Evolutionary conservation across 495 filamentous ascomycete genomes (phyloP).

Genomic region (Xylaria bambusicola): DNA sequence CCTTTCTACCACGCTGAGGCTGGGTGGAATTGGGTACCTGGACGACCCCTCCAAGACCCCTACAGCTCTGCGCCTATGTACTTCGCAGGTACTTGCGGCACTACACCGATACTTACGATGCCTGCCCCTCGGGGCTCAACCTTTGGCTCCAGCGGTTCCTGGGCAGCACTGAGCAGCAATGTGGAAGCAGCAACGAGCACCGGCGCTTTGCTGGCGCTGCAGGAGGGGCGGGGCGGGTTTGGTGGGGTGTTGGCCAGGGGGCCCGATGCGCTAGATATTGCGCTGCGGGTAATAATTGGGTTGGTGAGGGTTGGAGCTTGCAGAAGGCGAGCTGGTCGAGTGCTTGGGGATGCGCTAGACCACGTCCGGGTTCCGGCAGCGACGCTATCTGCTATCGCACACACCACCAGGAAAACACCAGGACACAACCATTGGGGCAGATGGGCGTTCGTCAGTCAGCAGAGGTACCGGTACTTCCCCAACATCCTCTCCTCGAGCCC

Average conservation of each 20-base stretch:
- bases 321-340: not conserved
- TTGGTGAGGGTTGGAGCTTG: too few species aligned
- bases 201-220: slow-evolving; percentile 16
- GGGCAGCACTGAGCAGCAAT: too few species aligned
- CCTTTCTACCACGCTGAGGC: not conserved
- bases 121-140: slow-evolving; percentile 15
- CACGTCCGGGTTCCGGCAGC: slow-evolving; percentile 11
- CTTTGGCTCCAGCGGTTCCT: slow-evolving; percentile 17
- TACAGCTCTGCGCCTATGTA: not conserved
- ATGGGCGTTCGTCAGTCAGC: not conserved
- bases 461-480: slow-evolving; percentile 19
- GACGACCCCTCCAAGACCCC: slow-evolving; percentile 6
- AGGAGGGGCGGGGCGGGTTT: slow-evolving; percentile 9
- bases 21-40: too few species aligned
- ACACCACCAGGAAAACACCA: not conserved
- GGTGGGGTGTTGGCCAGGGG: not conserved
- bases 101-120: slow-evolving; percentile 6
- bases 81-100: not conserved
- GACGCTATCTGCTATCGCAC: too few species aligned
- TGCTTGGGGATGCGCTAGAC: slow-evolving; percentile 13
- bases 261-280: slow-evolving; percentile 3
- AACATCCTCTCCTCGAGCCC: slow-evolving; percentile 2
- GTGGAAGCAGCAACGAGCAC: too few species aligned
- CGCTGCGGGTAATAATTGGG: slow-evolving; percentile 19
- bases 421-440: slow-evolving; percentile 20